These are phyloP conservation scores for Coniochaeta sp. DNA, from an alignment of 2,329 filamentous ascomycete genomes.

Conservation along the genomic window DNA sequence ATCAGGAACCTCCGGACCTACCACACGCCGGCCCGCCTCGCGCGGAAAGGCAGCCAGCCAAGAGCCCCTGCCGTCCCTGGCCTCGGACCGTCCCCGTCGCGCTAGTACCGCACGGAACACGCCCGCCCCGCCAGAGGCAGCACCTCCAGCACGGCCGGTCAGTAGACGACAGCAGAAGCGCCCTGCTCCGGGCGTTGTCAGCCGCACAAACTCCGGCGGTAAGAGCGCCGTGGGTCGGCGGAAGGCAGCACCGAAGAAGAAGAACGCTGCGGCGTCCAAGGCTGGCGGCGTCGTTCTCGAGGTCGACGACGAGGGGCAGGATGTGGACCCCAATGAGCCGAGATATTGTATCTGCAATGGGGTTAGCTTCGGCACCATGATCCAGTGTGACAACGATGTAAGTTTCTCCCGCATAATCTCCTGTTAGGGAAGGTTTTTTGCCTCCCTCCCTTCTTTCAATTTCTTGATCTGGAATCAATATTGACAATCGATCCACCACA, in stretches of 20 bases:
- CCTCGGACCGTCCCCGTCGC: slow-evolving; percentile 46
- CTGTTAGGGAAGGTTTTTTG: background rate
- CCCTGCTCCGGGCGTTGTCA: slow-evolving; percentile 67
- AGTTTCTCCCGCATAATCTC: slow-evolving; percentile 23
- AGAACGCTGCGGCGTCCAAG: slow-evolving; percentile 28
- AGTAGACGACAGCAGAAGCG: slow-evolving; percentile 54
- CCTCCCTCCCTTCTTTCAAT: background rate
- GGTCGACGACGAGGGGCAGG: slow-evolving; percentile 60
- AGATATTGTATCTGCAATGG: slow-evolving; percentile 73
- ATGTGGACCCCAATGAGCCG: slow-evolving; percentile 69
- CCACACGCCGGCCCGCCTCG: slow-evolving; percentile 39
- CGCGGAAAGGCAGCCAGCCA: slow-evolving; percentile 46
- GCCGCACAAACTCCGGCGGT: slow-evolving; percentile 51
- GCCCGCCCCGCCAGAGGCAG: slow-evolving; percentile 33
- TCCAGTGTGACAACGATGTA: slow-evolving; percentile 76
- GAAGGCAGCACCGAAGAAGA: slow-evolving; percentile 63
- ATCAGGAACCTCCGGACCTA: slow-evolving; percentile 3
- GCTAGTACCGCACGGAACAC: slow-evolving; percentile 52
- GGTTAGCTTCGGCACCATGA: slow-evolving; percentile 78
- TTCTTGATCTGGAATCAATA: background rate
- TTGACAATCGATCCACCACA: slow-evolving; percentile 11
- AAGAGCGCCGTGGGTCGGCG: slow-evolving; percentile 65
- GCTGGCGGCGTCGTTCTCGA: slow-evolving; percentile 36
- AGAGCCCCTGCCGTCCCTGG: slow-evolving; percentile 41
- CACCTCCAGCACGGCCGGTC: slow-evolving; percentile 24